phyloP scores from a whole-genome alignment of 495 filamentous ascomycete species.

The Penicillium waksmanii region DNA sequence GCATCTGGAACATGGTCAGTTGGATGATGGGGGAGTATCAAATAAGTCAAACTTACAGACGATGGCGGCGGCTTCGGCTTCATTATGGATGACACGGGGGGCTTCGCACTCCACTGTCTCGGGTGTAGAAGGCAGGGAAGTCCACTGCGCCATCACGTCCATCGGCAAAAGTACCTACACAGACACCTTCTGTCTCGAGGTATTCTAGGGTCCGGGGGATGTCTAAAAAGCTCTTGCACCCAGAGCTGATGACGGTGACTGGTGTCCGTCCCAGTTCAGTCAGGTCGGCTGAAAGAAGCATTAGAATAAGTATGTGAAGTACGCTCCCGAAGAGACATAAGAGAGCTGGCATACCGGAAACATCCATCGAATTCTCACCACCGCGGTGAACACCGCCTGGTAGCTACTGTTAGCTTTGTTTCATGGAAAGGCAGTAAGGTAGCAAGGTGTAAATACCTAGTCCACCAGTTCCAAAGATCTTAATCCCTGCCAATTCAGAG shows the following conservation, averaged over 20 bases:
- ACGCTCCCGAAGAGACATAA: not conserved
- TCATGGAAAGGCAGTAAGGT: not conserved
- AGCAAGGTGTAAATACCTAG: constrained; percentile 36
- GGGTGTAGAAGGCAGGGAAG: constrained; percentile 87
- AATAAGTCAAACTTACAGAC: constrained; percentile 61
- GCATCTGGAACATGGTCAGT: constrained; percentile 51
- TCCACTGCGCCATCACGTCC: constrained; percentile 68
- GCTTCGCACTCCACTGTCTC: constrained; percentile 81
- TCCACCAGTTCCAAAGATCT: constrained; percentile 85
- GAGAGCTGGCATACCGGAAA: constrained; percentile 57
- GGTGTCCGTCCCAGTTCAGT: constrained; percentile 93
- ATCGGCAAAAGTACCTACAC: constrained; percentile 87
- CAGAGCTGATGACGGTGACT: constrained; percentile 84
- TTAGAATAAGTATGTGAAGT: not conserved
- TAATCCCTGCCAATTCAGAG: constrained; percentile 84
- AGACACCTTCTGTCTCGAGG: constrained; percentile 89
- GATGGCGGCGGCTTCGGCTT: constrained; percentile 82
- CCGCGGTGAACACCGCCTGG: constrained; percentile 92
- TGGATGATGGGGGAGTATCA: not conserved
- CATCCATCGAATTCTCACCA: constrained; percentile 83
- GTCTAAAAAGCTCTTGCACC: constrained; percentile 95
- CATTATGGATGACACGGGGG: constrained; percentile 71
- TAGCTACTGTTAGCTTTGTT: constrained; percentile 30
- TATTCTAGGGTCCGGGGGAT: constrained; percentile 90
- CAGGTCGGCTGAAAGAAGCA: constrained; percentile 66